phyloP scores from a whole-genome alignment of 73 alveolate species.

The Paramecium primaurelia region DNA sequence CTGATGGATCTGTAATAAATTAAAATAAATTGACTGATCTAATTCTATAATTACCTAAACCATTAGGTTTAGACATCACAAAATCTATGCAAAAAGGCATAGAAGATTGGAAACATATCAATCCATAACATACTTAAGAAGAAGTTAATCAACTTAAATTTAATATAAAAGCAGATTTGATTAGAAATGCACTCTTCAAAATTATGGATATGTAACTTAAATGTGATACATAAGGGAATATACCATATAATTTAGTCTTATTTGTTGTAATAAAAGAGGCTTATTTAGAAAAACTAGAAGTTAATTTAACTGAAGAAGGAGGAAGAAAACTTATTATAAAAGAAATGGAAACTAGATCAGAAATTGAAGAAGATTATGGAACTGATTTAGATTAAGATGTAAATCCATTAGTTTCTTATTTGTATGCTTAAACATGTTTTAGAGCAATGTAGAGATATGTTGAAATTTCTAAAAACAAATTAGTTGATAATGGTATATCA shows the following conservation, averaged over 20 bases:
- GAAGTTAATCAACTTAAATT: not conserved
- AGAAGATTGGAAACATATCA: constrained; percentile 28
- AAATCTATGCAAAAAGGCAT: not conserved
- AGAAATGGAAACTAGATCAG: not conserved
- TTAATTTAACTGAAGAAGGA: not conserved
- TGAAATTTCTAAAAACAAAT: not conserved
- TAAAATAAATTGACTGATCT: not conserved
- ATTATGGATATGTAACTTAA: not conserved
- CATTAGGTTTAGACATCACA: not conserved
- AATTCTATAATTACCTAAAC: not conserved
- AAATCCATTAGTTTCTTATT: constrained; percentile 4
- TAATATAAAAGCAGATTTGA: not conserved
- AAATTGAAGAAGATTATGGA: not conserved
- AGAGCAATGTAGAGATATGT: not conserved
- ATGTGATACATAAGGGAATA: not conserved
- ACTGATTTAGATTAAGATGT: constrained; percentile 8
- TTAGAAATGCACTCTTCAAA: not conserved
- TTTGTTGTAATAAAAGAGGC: not conserved
- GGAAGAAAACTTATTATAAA: not conserved
- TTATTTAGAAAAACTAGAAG: not conserved
- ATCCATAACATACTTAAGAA: not conserved
- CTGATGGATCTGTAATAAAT: not conserved
- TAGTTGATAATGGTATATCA: not conserved
- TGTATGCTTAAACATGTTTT: constrained; percentile 15
- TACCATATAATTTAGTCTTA: not conserved